These are phyloP conservation scores for Cladosporium sp. DNA, from an alignment of 2,329 filamentous ascomycete genomes.

Conservation along the genomic window DNA sequence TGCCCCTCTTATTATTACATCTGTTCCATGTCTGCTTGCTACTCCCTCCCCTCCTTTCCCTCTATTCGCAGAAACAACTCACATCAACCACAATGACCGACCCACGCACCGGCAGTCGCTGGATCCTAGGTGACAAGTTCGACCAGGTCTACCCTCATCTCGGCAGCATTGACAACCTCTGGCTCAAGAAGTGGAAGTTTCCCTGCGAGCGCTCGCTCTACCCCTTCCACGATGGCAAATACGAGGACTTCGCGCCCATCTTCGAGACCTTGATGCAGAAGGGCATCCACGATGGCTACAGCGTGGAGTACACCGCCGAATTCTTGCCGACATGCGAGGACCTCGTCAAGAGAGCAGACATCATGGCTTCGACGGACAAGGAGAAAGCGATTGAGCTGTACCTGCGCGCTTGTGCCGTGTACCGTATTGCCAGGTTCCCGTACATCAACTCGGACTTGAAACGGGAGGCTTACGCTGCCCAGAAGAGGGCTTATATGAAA, in stretches of 20 bases:
- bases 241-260: slow-evolving; percentile 43
- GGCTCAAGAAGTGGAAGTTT: slow-evolving; percentile 43
- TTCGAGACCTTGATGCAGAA: slow-evolving; percentile 42
- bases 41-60: neutral
- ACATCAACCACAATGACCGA: slow-evolving; percentile 28
- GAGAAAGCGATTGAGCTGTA: slow-evolving; percentile 38
- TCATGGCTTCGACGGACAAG: slow-evolving; percentile 29
- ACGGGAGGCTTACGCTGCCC: slow-evolving; percentile 37
- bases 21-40: neutral
- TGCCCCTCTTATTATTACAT: slow-evolving; percentile 5
- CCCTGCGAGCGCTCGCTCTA: slow-evolving; percentile 37
- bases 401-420: slow-evolving; percentile 41
- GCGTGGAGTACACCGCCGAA: slow-evolving; percentile 40
- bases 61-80: neutral
- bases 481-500: slow-evolving; percentile 43
- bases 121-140: slow-evolving; percentile 51
- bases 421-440: slow-evolving; percentile 40
- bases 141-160: slow-evolving; percentile 58
- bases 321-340: slow-evolving; percentile 40
- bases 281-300: slow-evolving; percentile 43
- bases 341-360: slow-evolving; percentile 37
- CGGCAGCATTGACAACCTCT: slow-evolving; percentile 59
- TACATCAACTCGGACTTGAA: slow-evolving; percentile 42
- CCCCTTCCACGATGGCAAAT: slow-evolving; percentile 41
- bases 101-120: slow-evolving; percentile 38